These are phyloP conservation scores for Nannochloropsis granulata DNA, from an alignment of 108 stramenopile genomes.

Conservation along the genomic window DNA sequence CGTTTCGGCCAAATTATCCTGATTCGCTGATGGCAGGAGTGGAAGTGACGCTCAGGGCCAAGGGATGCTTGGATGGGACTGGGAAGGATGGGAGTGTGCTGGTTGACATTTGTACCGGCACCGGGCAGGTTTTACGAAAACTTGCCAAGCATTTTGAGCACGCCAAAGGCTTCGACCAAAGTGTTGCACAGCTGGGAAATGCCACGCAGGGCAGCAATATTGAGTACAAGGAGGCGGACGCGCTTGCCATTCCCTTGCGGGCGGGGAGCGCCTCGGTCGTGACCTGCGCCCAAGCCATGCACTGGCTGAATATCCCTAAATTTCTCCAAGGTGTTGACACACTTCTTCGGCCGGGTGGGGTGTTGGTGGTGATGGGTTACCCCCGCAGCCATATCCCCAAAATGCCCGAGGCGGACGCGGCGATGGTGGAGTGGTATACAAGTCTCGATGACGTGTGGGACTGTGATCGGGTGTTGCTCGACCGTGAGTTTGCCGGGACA, in stretches of 20 bases:
- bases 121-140: not conserved
- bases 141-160: not conserved
- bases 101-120: not conserved
- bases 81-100: not conserved
- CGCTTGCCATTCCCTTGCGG: not conserved
- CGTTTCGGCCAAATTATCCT: not conserved
- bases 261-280: not conserved
- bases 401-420: not conserved
- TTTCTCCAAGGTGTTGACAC: not conserved
- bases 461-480: not conserved
- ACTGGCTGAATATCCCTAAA: not conserved
- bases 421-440: not conserved
- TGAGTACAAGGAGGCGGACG: not conserved
- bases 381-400: not conserved
- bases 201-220: not conserved
- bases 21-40: not conserved
- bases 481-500: not conserved
- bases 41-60: not conserved
- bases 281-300: not conserved
- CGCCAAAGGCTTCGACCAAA: not conserved
- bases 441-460: not conserved
- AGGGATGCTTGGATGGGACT: not conserved
- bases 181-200: not conserved
- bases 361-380: not conserved
- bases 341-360: not conserved